These are phyloP conservation scores for Anisodus acutangulus DNA, from an alignment of 257 asterid species.

Conservation along the genomic window DNA sequence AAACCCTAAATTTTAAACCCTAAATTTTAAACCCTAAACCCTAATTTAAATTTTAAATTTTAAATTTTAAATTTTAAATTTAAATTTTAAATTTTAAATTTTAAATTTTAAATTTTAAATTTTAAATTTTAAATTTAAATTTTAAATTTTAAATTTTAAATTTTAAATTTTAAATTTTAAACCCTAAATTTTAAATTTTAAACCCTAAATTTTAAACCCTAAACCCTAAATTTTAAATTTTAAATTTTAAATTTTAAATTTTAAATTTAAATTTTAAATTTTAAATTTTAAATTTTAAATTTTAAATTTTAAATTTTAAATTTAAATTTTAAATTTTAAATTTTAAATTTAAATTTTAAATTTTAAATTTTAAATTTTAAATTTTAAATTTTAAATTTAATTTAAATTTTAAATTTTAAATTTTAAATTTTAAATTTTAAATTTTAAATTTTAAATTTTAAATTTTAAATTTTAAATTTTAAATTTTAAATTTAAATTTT, in stretches of 20 bases:
- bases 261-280: no score
- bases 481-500: neutral
- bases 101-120: conserved; percentile 14
- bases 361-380: neutral
- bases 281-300: no score
- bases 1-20: no score
- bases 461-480: neutral
- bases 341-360: conserved; percentile 8
- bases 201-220: no score
- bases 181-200: neutral
- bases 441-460: neutral
- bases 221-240: neutral
- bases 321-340: no score
- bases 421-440: neutral
- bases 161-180: neutral
- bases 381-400: neutral
- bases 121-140: neutral
- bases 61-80: neutral
- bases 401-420: conserved; percentile 1
- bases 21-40: no score
- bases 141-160: conserved; percentile 14
- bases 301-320: conserved; percentile 14
- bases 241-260: neutral
- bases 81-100: neutral
- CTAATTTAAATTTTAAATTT: no score